A percentile compares a stretch with the other conserved stretches of the same genome.
These are phyloP conservation scores for Geotrichum macrosporum DNA, from an alignment of 1,139 yeast genomes.

Conservation along the genomic window DNA sequence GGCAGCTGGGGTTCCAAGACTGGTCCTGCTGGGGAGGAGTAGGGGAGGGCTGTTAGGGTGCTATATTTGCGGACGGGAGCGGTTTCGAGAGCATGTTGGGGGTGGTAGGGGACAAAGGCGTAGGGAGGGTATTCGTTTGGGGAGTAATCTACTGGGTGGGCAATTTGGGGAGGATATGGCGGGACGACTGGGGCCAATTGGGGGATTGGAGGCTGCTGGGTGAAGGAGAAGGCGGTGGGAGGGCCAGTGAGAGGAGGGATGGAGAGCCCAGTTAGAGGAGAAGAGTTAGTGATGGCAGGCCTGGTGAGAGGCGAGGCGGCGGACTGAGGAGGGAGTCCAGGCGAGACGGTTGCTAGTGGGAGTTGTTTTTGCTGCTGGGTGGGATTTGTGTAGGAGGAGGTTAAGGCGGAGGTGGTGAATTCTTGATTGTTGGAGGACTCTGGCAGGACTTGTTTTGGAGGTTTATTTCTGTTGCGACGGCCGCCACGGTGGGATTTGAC, in stretches of 20 bases:
- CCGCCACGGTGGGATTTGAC: conserved; percentile 61
- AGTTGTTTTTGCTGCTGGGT: too few relatives aligned
- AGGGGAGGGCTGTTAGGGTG: not conserved
- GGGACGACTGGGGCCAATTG: not conserved
- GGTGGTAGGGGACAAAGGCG: conserved; percentile 7
- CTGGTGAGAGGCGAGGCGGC: too few relatives aligned
- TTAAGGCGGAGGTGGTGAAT: not conserved
- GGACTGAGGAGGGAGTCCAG: too few relatives aligned
- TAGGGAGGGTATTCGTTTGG: conserved; percentile 8
- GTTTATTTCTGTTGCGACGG: conserved; percentile 43
- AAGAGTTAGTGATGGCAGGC: too few relatives aligned
- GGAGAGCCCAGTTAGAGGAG: too few relatives aligned
- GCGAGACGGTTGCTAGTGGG: too few relatives aligned
- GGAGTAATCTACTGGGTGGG: conserved; percentile 1
- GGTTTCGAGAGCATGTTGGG: too few relatives aligned
- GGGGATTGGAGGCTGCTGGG: too few relatives aligned
- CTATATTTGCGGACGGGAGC: not conserved
- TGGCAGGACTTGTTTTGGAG: conserved; percentile 1
- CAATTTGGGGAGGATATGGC: not conserved
- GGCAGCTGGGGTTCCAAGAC: not conserved
- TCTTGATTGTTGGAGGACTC: too few relatives aligned
- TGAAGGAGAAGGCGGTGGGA: too few relatives aligned
- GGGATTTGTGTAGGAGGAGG: too few relatives aligned
- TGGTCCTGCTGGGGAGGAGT: not conserved
- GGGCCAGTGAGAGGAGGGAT: too few relatives aligned